These are phyloP conservation scores for Lyophyllum shimeji DNA, from an alignment of 768 basidiomycete genomes.

Conservation along the genomic window DNA sequence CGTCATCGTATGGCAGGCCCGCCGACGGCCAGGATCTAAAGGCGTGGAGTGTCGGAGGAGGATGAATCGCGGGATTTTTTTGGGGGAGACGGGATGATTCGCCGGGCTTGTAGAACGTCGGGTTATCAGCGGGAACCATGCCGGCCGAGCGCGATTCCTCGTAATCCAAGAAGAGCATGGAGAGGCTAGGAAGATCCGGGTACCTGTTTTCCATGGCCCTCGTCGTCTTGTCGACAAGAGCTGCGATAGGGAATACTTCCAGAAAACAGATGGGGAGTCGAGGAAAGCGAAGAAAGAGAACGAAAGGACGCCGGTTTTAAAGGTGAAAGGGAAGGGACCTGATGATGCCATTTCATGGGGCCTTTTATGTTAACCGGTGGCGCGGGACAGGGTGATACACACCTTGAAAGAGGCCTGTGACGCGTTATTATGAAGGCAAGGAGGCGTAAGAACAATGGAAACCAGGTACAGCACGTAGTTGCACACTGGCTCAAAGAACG, in stretches of 20 bases:
- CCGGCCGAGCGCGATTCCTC: slow-evolving; percentile 7
- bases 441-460: slow-evolving; percentile 34
- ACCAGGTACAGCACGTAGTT: slow-evolving; percentile 32
- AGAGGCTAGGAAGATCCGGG: slow-evolving; percentile 5
- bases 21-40: slow-evolving; percentile 10
- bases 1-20: neutral
- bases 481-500: slow-evolving; percentile 8
- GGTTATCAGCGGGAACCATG: slow-evolving; percentile 18
- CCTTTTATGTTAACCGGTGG: slow-evolving; percentile 28
- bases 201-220: slow-evolving; percentile 6
- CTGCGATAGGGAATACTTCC: neutral
- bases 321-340: slow-evolving; percentile 17
- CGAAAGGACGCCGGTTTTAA: slow-evolving; percentile 12
- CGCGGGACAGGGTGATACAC: slow-evolving; percentile 28
- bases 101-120: slow-evolving; percentile 17
- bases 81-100: slow-evolving; percentile 18
- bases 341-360: slow-evolving; percentile 13
- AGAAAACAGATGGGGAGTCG: neutral
- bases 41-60: slow-evolving; percentile 3
- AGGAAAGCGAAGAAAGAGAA: slow-evolving; percentile 3
- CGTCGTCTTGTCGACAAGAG: neutral
- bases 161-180: slow-evolving; percentile 3
- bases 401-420: slow-evolving; percentile 17
- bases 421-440: slow-evolving; percentile 20
- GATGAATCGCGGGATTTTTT: slow-evolving; percentile 15